phyloP scores from a whole-genome alignment of 805 yeast genomes.

The Barnettozyma sucrosica region DNA sequence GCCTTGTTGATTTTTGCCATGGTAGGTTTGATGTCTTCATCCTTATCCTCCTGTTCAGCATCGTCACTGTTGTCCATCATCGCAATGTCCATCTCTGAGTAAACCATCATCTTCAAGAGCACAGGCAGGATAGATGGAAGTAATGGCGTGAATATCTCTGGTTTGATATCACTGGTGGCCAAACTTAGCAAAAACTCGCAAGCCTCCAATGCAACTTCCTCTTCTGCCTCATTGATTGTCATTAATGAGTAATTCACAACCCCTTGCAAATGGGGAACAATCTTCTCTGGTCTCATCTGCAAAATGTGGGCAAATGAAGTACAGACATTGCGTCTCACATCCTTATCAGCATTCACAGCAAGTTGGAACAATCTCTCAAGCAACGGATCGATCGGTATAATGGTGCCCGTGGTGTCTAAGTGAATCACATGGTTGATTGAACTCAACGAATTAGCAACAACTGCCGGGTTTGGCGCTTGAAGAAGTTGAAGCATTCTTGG shows the following conservation, averaged over 20 bases:
- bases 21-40: constrained; percentile 82
- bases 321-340: constrained; percentile 71
- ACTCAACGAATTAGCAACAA: constrained; percentile 57
- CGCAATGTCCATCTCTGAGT: constrained; percentile 74
- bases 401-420: constrained; percentile 58
- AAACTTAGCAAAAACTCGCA: constrained; percentile 84
- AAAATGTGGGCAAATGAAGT: constrained; percentile 64
- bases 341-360: constrained; percentile 55
- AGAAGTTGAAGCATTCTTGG: constrained; percentile 56
- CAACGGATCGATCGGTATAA: constrained; percentile 59
- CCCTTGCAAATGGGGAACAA: constrained; percentile 78
- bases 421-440: constrained; percentile 76
- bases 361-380: constrained; percentile 59
- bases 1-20: constrained; percentile 57
- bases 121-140: constrained; percentile 68
- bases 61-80: constrained; percentile 69
- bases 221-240: constrained; percentile 58
- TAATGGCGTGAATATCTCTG: constrained; percentile 47
- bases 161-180: constrained; percentile 55
- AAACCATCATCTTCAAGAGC: constrained; percentile 76
- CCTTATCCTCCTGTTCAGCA: constrained; percentile 71
- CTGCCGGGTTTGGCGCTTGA: constrained; percentile 36
- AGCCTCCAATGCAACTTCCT: constrained; percentile 82
- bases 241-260: constrained; percentile 80
- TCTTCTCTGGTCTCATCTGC: constrained; percentile 74